Evolutionary conservation across 1,284 basidiomycete species (phyloP).

Genomic region (Ceratobasidium sp.): DNA sequence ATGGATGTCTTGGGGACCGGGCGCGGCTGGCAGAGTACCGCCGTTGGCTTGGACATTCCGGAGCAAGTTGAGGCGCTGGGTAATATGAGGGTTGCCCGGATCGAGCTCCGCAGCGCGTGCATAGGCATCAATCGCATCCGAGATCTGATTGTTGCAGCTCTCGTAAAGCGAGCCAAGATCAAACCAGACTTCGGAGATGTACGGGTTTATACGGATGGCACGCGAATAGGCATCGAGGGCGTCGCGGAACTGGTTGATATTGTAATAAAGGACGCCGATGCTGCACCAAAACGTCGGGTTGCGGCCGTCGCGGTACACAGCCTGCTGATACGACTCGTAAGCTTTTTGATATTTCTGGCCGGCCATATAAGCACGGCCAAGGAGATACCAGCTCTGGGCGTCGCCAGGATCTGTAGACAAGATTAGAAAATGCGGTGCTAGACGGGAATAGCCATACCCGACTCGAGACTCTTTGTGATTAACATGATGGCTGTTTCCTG

Average conservation of each 20-base stretch:
- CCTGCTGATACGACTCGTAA: conserved; percentile 99
- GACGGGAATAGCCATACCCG: conserved; percentile 66
- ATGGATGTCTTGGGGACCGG: conserved; percentile 93
- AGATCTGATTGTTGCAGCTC: conserved; percentile 98
- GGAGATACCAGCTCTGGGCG: conserved; percentile 98
- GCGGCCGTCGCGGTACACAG: conserved; percentile 97
- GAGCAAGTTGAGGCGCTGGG: conserved; percentile 78
- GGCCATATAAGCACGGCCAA: conserved; percentile 98
- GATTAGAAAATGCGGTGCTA: conserved; percentile 7
- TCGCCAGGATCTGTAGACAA: conserved; percentile 59
- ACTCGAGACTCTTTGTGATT: conserved; percentile 93
- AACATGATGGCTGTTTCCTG: conserved; percentile 95
- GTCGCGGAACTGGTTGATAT: conserved; percentile 99
- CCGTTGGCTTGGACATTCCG: conserved; percentile 85
- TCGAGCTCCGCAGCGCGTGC: conserved; percentile 92
- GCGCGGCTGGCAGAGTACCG: conserved; percentile 78
- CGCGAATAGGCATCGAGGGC: conserved; percentile 98
- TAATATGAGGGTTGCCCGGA: conserved; percentile 80
- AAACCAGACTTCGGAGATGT: conserved; percentile 92
- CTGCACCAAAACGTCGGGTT: conserved; percentile 99
- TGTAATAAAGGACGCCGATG: conserved; percentile 99
- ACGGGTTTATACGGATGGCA: conserved; percentile 98
- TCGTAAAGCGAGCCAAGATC: conserved; percentile 89
- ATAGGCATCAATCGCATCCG: conserved; percentile 98
- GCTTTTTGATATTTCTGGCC: conserved; percentile 99